A percentile compares a stretch with the other conserved stretches of the same genome.
Conservation (phyloP, 2,329 filamentous ascomycete genomes). For the Clonostachys sp. region DNA sequence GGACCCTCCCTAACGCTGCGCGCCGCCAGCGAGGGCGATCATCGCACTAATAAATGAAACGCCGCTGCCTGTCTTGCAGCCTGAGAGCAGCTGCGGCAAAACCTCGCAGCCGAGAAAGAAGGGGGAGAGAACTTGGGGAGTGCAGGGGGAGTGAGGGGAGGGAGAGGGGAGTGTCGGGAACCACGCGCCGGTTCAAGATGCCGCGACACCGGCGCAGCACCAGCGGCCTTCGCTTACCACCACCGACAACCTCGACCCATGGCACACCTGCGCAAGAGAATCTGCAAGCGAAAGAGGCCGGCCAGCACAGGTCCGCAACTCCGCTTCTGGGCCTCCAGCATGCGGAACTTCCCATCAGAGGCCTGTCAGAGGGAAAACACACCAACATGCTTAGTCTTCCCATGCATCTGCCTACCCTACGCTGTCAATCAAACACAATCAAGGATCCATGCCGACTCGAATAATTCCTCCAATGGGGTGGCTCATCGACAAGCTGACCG, state of each 20-base stretch:
- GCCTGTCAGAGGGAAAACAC: too few species aligned
- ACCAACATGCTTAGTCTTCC: too few species aligned
- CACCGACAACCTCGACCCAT: background rate
- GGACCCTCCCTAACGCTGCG: too few species aligned
- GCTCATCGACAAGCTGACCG: background rate
- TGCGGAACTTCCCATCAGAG: too few species aligned
- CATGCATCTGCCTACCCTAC: too few species aligned
- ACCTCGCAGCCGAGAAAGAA: background rate
- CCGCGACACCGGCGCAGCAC: conserved; percentile 1
- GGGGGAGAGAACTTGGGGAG: too few species aligned
- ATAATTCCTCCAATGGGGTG: background rate
- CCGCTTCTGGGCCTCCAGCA: background rate
- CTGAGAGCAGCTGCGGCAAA: background rate
- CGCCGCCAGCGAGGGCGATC: too few species aligned
- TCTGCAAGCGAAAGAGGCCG: background rate
- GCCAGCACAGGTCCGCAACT: background rate
- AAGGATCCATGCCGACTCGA: too few species aligned
- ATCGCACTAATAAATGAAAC: too few species aligned
- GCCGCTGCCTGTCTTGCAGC: background rate
- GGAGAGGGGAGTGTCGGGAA: background rate
- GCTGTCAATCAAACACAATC: too few species aligned
- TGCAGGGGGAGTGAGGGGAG: too few species aligned
- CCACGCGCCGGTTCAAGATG: conserved; percentile 2
- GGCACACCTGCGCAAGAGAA: background rate
- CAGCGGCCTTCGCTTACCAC: background rate